Conservation (phyloP, 768 basidiomycete genomes). For the Sarcodon aspratus region DNA sequence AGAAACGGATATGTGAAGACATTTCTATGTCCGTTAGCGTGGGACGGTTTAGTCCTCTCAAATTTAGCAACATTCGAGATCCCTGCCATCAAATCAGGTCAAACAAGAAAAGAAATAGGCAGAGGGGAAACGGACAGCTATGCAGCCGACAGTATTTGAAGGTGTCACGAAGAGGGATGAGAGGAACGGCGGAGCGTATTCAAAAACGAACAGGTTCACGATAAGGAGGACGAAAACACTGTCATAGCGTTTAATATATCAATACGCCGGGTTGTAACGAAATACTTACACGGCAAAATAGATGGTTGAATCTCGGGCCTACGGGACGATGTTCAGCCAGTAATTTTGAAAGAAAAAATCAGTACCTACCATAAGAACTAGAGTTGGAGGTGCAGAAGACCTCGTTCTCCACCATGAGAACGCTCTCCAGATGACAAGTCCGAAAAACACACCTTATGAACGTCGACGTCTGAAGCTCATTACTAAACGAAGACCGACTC, state of each 20-base stretch:
- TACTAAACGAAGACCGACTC: not conserved
- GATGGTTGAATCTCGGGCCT: slow-evolving; percentile 6
- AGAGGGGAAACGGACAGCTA: slow-evolving; percentile 2
- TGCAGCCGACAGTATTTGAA: slow-evolving; percentile 6
- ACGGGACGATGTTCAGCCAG: not conserved
- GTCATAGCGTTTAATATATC: not conserved
- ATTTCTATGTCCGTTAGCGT: not conserved
- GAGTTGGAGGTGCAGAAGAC: slow-evolving; percentile 1
- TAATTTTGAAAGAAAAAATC: not conserved
- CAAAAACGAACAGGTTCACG: slow-evolving; percentile 7
- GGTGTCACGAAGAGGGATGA: slow-evolving; percentile 4
- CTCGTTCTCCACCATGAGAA: slow-evolving; percentile 1
- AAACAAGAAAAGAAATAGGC: not conserved
- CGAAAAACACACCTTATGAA: slow-evolving; percentile 3
- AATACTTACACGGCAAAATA: slow-evolving; percentile 6
- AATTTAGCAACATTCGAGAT: slow-evolving; percentile 5
- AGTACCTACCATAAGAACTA: slow-evolving; percentile 4
- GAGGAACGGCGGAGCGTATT: slow-evolving; percentile 5
- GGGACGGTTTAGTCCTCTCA: not conserved
- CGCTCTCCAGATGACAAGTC: slow-evolving; percentile 1
- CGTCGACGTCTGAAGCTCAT: not conserved
- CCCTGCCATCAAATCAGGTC: slow-evolving; percentile 1
- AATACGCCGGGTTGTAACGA: not conserved
- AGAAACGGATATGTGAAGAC: not conserved
- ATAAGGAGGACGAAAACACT: slow-evolving; percentile 4